Evolutionary conservation across 139 green algal genomes (phyloP), one percentile per base, ranked within the genome.

Genomic region (Chlorella sp.): DNA sequence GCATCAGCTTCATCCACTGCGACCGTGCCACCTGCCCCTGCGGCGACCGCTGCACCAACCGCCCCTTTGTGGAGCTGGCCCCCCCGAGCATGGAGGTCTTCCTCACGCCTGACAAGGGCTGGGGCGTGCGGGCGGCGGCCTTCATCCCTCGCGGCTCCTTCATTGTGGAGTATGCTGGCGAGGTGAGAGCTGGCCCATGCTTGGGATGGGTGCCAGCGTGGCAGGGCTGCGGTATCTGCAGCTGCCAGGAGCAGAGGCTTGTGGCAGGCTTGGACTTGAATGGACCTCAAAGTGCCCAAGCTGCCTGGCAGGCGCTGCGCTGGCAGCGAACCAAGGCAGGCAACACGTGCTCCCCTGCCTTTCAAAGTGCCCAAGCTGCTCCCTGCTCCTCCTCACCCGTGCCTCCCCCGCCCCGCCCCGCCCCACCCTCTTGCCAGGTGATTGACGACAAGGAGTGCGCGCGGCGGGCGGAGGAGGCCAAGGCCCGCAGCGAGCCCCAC

Each of bases 131-230:
- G 6, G 86, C 91, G 0, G 74, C 72, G 30, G 76, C 90, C 77
- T 70, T 62, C n/a, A 88, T 97, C 28, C 22, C 51, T 0, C 82
- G 70, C 28, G 93, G 94, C 62, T 82, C 68, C n/a, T 98, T 97
- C 83, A 80, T 98, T 20, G 89, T 96, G 48, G 95, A 98, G 92
- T 98, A 98, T 72, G 89, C 89, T 58, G 95, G 95, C 41, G 91
- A 96, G 88, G 90, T 95, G 51, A 81, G 58, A 6, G 5, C 17
- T 1, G 16, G 36, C 13, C 13, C 51, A 60, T 20, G 51, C 8
- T 54, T 60, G 51, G 51, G 11, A 16, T 26, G 51, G 51, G 4
- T 60, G 51, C 51, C 24, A 16, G 51, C 13, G 9, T 60, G 51
- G 79, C 26, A 36, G 73, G 1, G 73, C 30, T 7, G 70, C 3